phyloP scores from a whole-genome alignment of 257 asterid species.

The Verbena officinalis region DNA sequence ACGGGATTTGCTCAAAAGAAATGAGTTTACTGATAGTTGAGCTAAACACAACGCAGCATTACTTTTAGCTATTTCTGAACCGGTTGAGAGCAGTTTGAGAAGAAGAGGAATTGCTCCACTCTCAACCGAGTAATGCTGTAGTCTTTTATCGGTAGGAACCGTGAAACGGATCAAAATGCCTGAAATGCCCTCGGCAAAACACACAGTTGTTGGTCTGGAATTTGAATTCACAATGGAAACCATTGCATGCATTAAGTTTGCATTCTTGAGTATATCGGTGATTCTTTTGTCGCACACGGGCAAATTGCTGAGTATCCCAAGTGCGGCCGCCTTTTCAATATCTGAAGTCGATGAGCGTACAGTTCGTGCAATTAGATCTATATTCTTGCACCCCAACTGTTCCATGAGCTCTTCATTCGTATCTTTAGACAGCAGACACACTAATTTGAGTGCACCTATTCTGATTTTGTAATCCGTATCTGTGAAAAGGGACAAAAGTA shows the following conservation, averaged over 20 bases:
- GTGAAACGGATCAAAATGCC: constrained; percentile 53
- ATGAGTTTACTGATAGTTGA: constrained; percentile 55
- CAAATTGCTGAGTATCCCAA: constrained; percentile 54
- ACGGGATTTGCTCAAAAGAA: constrained; percentile 39
- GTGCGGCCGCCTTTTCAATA: constrained; percentile 52
- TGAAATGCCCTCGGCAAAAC: constrained; percentile 44
- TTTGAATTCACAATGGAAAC: constrained; percentile 34
- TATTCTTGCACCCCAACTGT: constrained; percentile 43
- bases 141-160: constrained; percentile 41
- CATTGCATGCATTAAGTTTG: constrained; percentile 41
- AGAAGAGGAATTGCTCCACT: constrained; percentile 45
- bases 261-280: constrained; percentile 41
- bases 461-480: constrained; percentile 41
- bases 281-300: constrained; percentile 44
- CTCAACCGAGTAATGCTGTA: constrained; percentile 48
- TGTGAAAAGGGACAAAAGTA: constrained; percentile 49
- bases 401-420: constrained; percentile 44
- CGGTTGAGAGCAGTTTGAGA: constrained; percentile 43
- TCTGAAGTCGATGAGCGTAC: constrained; percentile 36
- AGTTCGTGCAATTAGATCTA: constrained; percentile 32
- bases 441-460: constrained; percentile 43
- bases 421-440: constrained; percentile 43
- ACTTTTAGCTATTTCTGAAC: constrained; percentile 41
- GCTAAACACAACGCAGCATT: constrained; percentile 52
- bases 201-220: constrained; percentile 21